Evolutionary conservation across 371 early-diverging fungal genomes (phyloP), one percentile per base, ranked within the genome.

Genomic region (Mucor piriformis): DNA sequence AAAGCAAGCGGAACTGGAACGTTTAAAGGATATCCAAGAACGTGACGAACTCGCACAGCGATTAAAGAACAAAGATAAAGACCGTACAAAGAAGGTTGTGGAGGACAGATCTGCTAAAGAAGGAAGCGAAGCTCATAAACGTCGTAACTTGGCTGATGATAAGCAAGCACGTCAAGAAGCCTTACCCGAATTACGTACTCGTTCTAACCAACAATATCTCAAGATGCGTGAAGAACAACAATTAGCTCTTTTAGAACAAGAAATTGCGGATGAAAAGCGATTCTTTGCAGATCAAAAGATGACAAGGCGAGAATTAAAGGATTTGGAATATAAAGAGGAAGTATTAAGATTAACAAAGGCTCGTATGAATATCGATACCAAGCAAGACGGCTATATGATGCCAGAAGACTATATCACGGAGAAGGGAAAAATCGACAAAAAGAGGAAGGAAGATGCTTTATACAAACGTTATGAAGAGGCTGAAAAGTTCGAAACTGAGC

Each of bases 361-460:
- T 67, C 86, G 96, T 24, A 79, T 86, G 66, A 81, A 84, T 29
- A 87, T 97, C 44, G 91, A 92, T 61, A 77, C 82, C 32, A 85
- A 86, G 27, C 81, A 82, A 25, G 95, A 93, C 59, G 94, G 88
- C 10, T 99, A 97, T 61, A 72, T 77, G 43, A 92, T 99, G 92
- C 98, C 98, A 2, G 97, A 97, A 64, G 88, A 89, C 67, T 92
- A 93, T 50, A 87, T 91, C 50, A 95, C 95, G 0, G 97, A 96
- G 63, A 94, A 96, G 72, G 97, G 97, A 49, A 94, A 95, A 63
- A 88, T 96, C 40, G 95, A 97, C 65, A 86, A 86, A 37, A 94
- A 96, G 59, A 94, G 92, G 77, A 93, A 94, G 63, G 93, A 95
- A 50, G 82, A 85, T 8, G 94, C 88, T 2, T 74, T 97, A 12